phyloP scores from a whole-genome alignment of 2,329 filamentous ascomycete genomes.

The Pseudogymnoascus verrucosus region DNA sequence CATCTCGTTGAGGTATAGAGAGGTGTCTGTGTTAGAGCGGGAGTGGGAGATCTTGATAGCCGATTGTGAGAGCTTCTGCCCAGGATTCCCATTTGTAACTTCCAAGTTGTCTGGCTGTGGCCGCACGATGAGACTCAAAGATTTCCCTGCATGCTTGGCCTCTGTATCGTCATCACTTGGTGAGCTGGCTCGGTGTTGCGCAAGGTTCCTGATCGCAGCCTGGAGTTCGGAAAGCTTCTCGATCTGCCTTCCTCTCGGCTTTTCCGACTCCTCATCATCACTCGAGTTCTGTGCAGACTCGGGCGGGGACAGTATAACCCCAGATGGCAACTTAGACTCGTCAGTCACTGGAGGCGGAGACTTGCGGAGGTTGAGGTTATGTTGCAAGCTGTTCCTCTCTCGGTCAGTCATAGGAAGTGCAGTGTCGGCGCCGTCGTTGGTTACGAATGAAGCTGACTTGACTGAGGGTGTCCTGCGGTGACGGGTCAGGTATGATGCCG shows the following conservation, averaged over 20 bases:
- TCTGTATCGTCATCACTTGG: constrained; percentile 31
- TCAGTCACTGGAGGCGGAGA: constrained; percentile 77
- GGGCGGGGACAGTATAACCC: constrained; percentile 83
- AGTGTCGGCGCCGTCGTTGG: constrained; percentile 16
- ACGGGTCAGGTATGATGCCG: constrained; percentile 57
- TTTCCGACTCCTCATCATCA: constrained; percentile 63
- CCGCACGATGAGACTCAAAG: constrained; percentile 29
- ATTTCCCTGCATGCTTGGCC: constrained; percentile 19
- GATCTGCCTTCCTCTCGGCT: constrained; percentile 26
- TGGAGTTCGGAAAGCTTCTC: constrained; percentile 53
- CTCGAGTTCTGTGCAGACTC: constrained; percentile 76
- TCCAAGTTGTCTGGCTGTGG: constrained; percentile 27
- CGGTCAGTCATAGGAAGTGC: constrained; percentile 22
- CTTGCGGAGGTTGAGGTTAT: constrained; percentile 61
- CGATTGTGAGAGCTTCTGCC: constrained; percentile 9
- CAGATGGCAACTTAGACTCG: constrained; percentile 64
- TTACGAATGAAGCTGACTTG: constrained; percentile 24
- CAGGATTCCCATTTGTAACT: constrained; percentile 18
- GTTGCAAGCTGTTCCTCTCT: constrained; percentile 20
- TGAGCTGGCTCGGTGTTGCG: constrained; percentile 54
- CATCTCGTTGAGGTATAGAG: constrained; percentile 32
- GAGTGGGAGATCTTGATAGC: constrained; percentile 24
- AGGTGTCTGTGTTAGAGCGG: constrained; percentile 37
- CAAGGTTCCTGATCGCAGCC: constrained; percentile 74
- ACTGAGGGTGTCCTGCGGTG: constrained; percentile 52